A percentile compares a stretch with the other conserved stretches of the same genome.
Evolutionary conservation across 331 rosid species (phyloP).

Genomic region (Telfairia occidentalis): DNA sequence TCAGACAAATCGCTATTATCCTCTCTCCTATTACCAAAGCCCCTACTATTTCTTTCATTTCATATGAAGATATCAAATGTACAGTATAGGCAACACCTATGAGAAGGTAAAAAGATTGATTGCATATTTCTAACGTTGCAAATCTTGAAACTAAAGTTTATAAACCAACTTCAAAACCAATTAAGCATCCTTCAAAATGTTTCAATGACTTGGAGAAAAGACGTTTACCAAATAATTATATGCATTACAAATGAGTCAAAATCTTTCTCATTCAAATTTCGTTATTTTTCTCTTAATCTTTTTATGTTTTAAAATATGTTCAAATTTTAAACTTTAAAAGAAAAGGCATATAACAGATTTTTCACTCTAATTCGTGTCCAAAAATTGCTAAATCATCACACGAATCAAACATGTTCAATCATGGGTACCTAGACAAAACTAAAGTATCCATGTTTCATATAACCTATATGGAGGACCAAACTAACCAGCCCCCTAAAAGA

Average conservation of each 20-base stretch:
- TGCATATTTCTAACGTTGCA: neutral
- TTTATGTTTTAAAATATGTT: neutral
- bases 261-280: neutral
- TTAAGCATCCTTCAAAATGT: neutral
- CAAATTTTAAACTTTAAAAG: neutral
- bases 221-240: neutral
- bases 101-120: neutral
- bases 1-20: neutral
- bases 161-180: neutral
- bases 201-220: neutral
- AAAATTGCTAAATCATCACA: neutral
- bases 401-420: neutral
- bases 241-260: neutral
- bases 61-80: neutral
- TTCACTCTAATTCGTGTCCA: neutral
- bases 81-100: neutral
- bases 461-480: neutral
- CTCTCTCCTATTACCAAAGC: neutral
- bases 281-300: neutral
- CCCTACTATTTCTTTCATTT: neutral
- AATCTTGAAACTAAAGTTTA: too few species aligned
- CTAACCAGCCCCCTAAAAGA: neutral
- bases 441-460: neutral
- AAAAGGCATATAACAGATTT: too few species aligned
- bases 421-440: neutral